Conservation (phyloP, 768 basidiomycete genomes). For the Amanita phalloides region DNA sequence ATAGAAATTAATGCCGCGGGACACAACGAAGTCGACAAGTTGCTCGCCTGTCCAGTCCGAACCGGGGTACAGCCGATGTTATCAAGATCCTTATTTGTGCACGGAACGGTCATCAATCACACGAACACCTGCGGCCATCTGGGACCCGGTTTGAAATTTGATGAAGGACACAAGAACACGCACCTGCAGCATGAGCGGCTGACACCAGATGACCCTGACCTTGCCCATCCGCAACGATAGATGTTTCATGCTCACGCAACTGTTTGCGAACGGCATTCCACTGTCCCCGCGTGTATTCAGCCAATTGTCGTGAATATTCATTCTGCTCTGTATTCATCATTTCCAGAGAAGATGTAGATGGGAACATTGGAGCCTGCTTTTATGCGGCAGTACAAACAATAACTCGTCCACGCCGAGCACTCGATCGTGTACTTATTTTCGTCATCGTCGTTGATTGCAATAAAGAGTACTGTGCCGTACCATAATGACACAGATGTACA, state of each 20-base stretch:
- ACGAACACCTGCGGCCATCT: background rate
- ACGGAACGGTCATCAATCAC: too few relatives aligned
- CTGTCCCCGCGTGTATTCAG: conserved; percentile 30
- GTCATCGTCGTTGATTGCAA: background rate
- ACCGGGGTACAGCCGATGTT: too few relatives aligned
- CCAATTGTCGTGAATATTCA: conserved; percentile 29
- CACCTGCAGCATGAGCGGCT: background rate
- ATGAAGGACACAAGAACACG: background rate
- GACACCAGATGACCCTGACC: background rate
- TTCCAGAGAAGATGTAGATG: background rate
- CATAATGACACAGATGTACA: background rate
- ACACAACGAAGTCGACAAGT: too few relatives aligned
- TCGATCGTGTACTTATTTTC: background rate
- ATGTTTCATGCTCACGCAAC: background rate
- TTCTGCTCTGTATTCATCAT: conserved; percentile 2
- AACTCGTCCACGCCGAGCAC: too few relatives aligned
- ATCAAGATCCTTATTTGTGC: too few relatives aligned
- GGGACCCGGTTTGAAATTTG: background rate
- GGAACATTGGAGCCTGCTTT: background rate
- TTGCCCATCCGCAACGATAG: background rate
- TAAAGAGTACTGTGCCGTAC: background rate
- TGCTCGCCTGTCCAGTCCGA: too few relatives aligned
- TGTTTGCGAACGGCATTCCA: conserved; percentile 16
- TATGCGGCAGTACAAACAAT: too few relatives aligned
- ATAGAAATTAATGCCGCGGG: too few relatives aligned